A percentile compares a stretch with the other conserved stretches of the same genome.
phyloP scores from a whole-genome alignment of 805 yeast species.

The Saccharomycopsis javanensis region DNA sequence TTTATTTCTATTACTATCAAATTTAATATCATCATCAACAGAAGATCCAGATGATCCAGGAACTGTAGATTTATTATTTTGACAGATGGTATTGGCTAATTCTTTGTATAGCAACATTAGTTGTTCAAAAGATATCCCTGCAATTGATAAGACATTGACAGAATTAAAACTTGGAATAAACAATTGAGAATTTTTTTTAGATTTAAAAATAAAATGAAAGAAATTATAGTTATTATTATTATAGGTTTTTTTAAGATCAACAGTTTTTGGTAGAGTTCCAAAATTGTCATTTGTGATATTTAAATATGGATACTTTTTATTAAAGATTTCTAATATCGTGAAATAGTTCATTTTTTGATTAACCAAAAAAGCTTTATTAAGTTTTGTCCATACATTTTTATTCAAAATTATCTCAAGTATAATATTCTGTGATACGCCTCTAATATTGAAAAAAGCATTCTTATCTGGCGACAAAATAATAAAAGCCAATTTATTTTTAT shows the following conservation, averaged over 20 bases:
- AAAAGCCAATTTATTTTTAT: conserved; percentile 34
- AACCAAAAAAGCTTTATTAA: conserved; percentile 29
- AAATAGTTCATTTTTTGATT: conserved; percentile 31
- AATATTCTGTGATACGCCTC: conserved; percentile 47
- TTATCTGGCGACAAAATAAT: conserved; percentile 47
- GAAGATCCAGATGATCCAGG: background rate
- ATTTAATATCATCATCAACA: background rate
- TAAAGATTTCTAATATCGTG: conserved; percentile 7
- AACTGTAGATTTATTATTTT: background rate
- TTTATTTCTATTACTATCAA: background rate
- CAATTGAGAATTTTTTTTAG: conserved; percentile 58
- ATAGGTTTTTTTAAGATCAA: background rate
- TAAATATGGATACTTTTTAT: conserved; percentile 42
- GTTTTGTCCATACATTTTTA: conserved; percentile 30
- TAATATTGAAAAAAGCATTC: conserved; percentile 69
- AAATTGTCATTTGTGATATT: conserved; percentile 15
- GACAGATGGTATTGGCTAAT: conserved; percentile 9
- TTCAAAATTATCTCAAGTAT: conserved; percentile 30
- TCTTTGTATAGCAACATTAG: conserved; percentile 15
- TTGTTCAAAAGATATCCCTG: conserved; percentile 8
- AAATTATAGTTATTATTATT: conserved; percentile 28
- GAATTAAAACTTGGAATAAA: conserved; percentile 30
- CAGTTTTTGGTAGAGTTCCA: background rate
- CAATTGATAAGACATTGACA: conserved; percentile 3
- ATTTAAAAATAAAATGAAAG: conserved; percentile 74